These are phyloP conservation scores for Chloranthus sessilifolius DNA, from an alignment of 164 flowering plant genomes.

Conservation along the genomic window DNA sequence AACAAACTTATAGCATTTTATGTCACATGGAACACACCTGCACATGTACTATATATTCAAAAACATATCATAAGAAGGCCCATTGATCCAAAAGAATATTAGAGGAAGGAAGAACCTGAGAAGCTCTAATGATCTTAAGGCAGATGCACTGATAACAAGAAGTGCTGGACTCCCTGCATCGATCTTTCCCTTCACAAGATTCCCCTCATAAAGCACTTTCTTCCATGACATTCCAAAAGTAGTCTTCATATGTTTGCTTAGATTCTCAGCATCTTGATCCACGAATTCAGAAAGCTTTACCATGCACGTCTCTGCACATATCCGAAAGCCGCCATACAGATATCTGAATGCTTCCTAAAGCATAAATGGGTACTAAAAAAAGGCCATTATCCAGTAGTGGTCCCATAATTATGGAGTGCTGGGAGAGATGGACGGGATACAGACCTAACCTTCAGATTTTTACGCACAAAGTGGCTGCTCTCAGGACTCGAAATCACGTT, in stretches of 20 bases:
- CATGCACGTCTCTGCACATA: slow-evolving; percentile 45
- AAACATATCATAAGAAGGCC: no score
- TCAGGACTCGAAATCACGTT: no score
- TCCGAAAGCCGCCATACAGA: neutral
- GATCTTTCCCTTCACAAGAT: slow-evolving; percentile 49
- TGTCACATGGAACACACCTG: no score
- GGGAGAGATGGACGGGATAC: no score
- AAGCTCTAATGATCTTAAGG: slow-evolving; percentile 72
- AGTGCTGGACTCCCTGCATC: slow-evolving; percentile 79
- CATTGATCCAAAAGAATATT: neutral
- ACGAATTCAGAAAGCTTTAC: slow-evolving; percentile 38
- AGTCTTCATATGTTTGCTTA: slow-evolving; percentile 50
- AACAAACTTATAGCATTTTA: no score
- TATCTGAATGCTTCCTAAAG: no score
- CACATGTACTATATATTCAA: no score
- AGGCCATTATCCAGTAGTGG: neutral
- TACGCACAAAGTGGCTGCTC: no score
- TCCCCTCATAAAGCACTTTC: slow-evolving; percentile 47
- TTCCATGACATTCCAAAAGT: slow-evolving; percentile 74
- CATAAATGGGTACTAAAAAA: neutral
- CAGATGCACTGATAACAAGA: slow-evolving; percentile 68
- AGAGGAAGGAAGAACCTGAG: slow-evolving; percentile 40
- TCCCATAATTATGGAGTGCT: no score
- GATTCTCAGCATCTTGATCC: slow-evolving; percentile 35
- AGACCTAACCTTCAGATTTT: no score